A percentile compares a stretch with the other conserved stretches of the same genome.
phyloP scores from a whole-genome alignment of 495 filamentous ascomycete genomes.

The Xylaria longipes region DNA sequence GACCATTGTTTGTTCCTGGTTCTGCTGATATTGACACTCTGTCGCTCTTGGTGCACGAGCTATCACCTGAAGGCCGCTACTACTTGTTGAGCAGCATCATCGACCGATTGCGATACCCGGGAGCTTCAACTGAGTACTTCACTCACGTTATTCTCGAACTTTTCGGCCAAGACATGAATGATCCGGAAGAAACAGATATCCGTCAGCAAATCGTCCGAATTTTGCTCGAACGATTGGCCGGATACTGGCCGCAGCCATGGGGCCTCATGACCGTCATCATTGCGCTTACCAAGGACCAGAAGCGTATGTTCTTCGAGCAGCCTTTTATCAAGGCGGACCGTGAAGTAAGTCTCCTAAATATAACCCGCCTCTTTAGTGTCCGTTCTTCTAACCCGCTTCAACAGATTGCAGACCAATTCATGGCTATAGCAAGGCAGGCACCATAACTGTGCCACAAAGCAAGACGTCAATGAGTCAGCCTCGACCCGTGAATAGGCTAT shows the following conservation, averaged over 20 bases:
- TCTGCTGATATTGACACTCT: constrained; percentile 79
- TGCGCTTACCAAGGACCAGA: constrained; percentile 89
- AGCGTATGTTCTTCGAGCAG: constrained; percentile 87
- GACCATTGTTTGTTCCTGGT: constrained; percentile 68
- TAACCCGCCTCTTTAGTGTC: constrained; percentile 16
- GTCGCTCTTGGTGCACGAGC: constrained; percentile 72
- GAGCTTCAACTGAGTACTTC: constrained; percentile 91
- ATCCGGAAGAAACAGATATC: constrained; percentile 80
- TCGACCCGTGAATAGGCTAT: background rate
- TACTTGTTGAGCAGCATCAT: constrained; percentile 83
- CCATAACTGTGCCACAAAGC: constrained; percentile 19
- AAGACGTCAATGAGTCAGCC: background rate
- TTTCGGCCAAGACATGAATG: constrained; percentile 78
- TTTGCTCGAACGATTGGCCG: constrained; percentile 83
- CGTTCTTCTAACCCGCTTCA: constrained; percentile 5
- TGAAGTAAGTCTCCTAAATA: constrained; percentile 63
- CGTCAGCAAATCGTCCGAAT: constrained; percentile 89
- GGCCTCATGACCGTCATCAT: constrained; percentile 88
- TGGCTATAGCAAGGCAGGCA: constrained; percentile 44
- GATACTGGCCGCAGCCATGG: constrained; percentile 95
- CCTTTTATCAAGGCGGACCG: constrained; percentile 88
- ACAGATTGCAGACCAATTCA: constrained; percentile 53
- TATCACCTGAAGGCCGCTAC: constrained; percentile 81
- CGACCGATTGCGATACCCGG: constrained; percentile 91
- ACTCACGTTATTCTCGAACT: constrained; percentile 84